Conservation (phyloP, 768 basidiomycete genomes). For the Boletus insuetus region DNA sequence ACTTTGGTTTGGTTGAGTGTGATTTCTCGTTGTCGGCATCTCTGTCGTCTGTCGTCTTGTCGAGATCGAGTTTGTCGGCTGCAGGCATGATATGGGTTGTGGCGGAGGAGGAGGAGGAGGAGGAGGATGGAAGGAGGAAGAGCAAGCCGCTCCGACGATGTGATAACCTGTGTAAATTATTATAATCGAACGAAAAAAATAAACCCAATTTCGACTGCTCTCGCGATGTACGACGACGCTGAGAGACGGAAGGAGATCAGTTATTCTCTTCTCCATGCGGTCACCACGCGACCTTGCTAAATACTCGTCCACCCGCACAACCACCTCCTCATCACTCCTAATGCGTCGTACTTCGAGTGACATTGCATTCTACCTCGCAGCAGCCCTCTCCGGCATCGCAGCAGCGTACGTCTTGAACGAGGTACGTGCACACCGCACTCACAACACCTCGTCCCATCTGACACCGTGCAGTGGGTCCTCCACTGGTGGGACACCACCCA, state of each 20-base stretch:
- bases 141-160: too few species aligned
- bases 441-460: neutral
- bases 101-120: neutral
- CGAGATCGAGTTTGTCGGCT: slow-evolving; percentile 20
- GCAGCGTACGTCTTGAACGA: slow-evolving; percentile 20
- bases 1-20: slow-evolving; percentile 21
- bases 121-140: neutral
- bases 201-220: too few species aligned
- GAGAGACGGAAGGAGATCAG: too few species aligned
- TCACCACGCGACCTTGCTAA: neutral
- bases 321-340: too few species aligned
- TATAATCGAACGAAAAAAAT: too few species aligned
- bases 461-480: slow-evolving; percentile 10
- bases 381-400: slow-evolving; percentile 17
- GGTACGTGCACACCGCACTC: slow-evolving; percentile 6
- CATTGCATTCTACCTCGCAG: slow-evolving; percentile 5
- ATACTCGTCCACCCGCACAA: too few species aligned
- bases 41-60: slow-evolving; percentile 11
- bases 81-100: slow-evolving; percentile 15
- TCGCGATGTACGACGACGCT: too few species aligned
- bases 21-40: slow-evolving; percentile 24
- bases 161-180: too few species aligned
- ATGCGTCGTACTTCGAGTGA: too few species aligned
- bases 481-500: slow-evolving; percentile 1
- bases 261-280: neutral